Percentiles rank a stretch among this genome's conserved stretches.
phyloP scores from a whole-genome alignment of 2,329 filamentous ascomycete species.

The Emmonsiellopsis sp. region DNA sequence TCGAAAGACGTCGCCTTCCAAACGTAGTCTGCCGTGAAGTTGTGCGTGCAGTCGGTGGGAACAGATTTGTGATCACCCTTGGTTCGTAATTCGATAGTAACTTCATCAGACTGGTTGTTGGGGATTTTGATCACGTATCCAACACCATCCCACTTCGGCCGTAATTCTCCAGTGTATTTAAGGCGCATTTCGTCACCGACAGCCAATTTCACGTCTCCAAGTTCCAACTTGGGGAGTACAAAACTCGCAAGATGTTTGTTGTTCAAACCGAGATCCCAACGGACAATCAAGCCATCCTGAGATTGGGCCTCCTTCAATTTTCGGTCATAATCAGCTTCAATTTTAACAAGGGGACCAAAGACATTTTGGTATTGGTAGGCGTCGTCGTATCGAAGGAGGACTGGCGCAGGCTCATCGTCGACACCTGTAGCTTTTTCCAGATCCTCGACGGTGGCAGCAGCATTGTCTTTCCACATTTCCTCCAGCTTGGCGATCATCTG shows the following conservation, averaged over 20 bases:
- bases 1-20: slow-evolving; percentile 99
- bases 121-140: slow-evolving; percentile 99
- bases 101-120: slow-evolving; percentile 97
- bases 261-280: slow-evolving; percentile 92
- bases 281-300: slow-evolving; percentile 86
- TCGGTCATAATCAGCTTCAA: slow-evolving; percentile 97
- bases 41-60: slow-evolving; percentile 90
- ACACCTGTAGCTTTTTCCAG: slow-evolving; percentile 84
- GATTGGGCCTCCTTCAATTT: slow-evolving; percentile 98
- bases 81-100: slow-evolving; percentile 86
- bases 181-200: slow-evolving; percentile 98
- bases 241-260: slow-evolving; percentile 97
- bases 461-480: slow-evolving; percentile 97
- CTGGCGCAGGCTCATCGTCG: slow-evolving; percentile 89
- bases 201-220: slow-evolving; percentile 93
- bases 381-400: slow-evolving; percentile 89
- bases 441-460: slow-evolving; percentile 77
- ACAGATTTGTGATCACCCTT: slow-evolving; percentile 94
- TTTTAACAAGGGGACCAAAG: slow-evolving; percentile 95
- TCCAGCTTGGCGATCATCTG: slow-evolving; percentile 94
- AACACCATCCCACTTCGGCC: slow-evolving; percentile 89
- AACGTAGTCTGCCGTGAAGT: slow-evolving; percentile 97
- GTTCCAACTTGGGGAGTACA: slow-evolving; percentile 89
- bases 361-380: slow-evolving; percentile 98
- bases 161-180: slow-evolving; percentile 89